These are phyloP conservation scores for Ramaria rubella DNA, from an alignment of 768 basidiomycete genomes.

Conservation along the genomic window DNA sequence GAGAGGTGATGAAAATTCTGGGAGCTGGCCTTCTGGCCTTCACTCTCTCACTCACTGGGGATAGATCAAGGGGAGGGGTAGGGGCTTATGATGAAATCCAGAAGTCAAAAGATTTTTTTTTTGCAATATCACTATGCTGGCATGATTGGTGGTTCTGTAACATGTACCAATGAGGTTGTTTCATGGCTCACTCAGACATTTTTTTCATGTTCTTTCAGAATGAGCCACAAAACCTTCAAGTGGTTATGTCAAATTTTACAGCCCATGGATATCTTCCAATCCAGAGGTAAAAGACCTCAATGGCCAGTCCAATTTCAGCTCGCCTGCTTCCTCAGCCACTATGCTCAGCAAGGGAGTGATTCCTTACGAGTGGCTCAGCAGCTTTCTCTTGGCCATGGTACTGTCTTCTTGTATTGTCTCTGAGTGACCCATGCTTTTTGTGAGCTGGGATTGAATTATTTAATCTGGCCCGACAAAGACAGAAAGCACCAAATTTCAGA, in stretches of 20 bases:
- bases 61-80: background rate
- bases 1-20: too few species aligned
- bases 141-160: background rate
- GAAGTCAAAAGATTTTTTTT: background rate
- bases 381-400: slow-evolving; percentile 19
- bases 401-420: slow-evolving; percentile 17
- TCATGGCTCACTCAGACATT: background rate
- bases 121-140: background rate
- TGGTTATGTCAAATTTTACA: background rate
- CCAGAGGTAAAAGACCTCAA: slow-evolving; percentile 15
- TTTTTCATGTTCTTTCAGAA: background rate
- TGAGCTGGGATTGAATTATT: slow-evolving; percentile 10
- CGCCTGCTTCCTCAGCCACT: slow-evolving; percentile 19
- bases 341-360: slow-evolving; percentile 16
- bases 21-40: too few species aligned
- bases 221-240: background rate
- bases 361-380: slow-evolving; percentile 12
- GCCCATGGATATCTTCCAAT: slow-evolving; percentile 14
- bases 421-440: slow-evolving; percentile 18
- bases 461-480: slow-evolving; percentile 16
- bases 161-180: background rate
- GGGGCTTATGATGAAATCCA: background rate
- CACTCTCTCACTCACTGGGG: too few species aligned
- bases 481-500: slow-evolving; percentile 5
- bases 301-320: slow-evolving; percentile 20